These are phyloP conservation scores for Paecilomyces dactylethromorphus DNA, from an alignment of 2,329 filamentous ascomycete genomes.

Conservation along the genomic window DNA sequence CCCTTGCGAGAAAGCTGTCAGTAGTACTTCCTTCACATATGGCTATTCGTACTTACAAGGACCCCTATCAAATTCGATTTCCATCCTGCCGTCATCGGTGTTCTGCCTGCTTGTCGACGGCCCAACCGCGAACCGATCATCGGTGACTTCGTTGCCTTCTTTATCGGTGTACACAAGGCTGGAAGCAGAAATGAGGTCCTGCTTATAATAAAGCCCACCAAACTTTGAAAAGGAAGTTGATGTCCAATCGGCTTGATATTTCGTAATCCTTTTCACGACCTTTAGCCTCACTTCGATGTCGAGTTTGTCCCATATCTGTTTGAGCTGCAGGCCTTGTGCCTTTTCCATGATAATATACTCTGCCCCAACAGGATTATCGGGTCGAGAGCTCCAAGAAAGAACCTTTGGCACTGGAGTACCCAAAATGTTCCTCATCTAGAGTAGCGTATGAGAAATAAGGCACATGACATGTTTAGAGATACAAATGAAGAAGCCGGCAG, in stretches of 20 bases:
- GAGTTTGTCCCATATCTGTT: slow-evolving; percentile 23
- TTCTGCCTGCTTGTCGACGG: slow-evolving; percentile 26
- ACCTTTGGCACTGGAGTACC: not conserved
- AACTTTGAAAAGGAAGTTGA: slow-evolving; percentile 19
- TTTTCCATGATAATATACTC: slow-evolving; percentile 3
- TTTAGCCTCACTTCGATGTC: slow-evolving; percentile 17
- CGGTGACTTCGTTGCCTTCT: slow-evolving; percentile 11
- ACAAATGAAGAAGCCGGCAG: not conserved
- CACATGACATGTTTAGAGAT: not conserved
- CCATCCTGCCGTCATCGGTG: slow-evolving; percentile 23
- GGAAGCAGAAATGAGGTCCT: slow-evolving; percentile 17
- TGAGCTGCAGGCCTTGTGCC: slow-evolving; percentile 20
- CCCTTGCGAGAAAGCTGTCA: slow-evolving; percentile 15
- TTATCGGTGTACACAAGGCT: slow-evolving; percentile 10
- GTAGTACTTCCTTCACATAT: slow-evolving; percentile 4
- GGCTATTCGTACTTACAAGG: slow-evolving; percentile 25
- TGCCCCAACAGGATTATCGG: not conserved
- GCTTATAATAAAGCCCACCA: slow-evolving; percentile 22
- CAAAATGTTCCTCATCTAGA: not conserved
- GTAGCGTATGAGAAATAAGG: not conserved
- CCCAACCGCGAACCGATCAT: slow-evolving; percentile 29
- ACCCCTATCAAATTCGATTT: slow-evolving; percentile 25
- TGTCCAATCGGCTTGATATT: slow-evolving; percentile 25
- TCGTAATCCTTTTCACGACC: slow-evolving; percentile 17
- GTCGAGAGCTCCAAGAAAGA: not conserved